Conservation (phyloP, 2,329 filamentous ascomycete genomes). For the Nakataea oryzae region DNA sequence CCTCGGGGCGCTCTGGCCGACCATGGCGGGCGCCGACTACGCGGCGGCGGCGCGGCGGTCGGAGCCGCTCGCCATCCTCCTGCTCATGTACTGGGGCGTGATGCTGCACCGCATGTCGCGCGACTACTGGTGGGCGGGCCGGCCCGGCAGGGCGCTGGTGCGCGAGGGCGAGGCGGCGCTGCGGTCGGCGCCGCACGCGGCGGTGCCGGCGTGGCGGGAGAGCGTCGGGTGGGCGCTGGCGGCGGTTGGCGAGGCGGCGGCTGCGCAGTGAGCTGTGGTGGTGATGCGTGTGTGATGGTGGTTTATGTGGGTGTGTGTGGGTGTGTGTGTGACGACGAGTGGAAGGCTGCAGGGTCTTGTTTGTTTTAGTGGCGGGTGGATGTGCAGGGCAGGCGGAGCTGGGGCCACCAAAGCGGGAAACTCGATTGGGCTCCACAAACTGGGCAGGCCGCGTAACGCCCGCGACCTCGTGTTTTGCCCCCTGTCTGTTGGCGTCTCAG, state of each 20-base stretch:
- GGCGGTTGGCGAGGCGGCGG: neutral
- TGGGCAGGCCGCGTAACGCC: neutral
- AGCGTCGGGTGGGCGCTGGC: neutral
- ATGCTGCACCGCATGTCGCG: neutral
- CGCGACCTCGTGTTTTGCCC: neutral
- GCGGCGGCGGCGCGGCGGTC: neutral
- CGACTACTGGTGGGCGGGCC: neutral
- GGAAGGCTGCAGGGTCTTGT: neutral
- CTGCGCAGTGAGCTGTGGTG: neutral
- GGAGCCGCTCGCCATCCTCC: neutral
- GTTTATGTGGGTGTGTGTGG: too few relatives aligned
- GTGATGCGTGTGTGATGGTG: too few relatives aligned
- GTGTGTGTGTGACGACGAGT: too few relatives aligned
- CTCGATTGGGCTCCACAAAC: neutral
- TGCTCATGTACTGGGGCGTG: neutral
- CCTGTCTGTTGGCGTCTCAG: neutral
- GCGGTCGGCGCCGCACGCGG: neutral
- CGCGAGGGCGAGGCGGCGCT: neutral
- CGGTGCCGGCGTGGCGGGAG: neutral
- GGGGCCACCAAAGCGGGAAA: neutral
- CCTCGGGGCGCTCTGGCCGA: neutral
- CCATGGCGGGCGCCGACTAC: neutral
- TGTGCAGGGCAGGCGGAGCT: too few relatives aligned
- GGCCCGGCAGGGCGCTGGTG: neutral
- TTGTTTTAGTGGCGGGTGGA: too few relatives aligned